phyloP scores from a whole-genome alignment of 306 rosid genomes.

The Lathyrus oleraceus region DNA sequence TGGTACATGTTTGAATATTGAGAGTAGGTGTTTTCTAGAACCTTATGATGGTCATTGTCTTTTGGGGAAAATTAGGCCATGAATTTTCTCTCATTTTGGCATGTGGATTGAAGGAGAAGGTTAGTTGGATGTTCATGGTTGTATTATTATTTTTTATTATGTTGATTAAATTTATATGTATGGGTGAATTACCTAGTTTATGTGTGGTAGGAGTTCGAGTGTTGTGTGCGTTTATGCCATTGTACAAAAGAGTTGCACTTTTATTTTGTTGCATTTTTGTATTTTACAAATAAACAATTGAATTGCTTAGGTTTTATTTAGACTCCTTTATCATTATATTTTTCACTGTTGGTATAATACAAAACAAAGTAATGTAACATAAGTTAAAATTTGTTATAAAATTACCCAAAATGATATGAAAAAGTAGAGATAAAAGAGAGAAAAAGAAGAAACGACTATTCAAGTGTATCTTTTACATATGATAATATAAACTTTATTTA shows the following conservation, averaged over 20 bases:
- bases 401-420: too few species aligned
- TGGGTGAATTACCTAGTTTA: conserved; percentile 2
- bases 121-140: neutral
- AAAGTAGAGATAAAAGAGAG: too few species aligned
- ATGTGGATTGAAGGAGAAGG: conserved; percentile 9
- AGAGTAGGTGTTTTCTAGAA: conserved; percentile 36
- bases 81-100: neutral
- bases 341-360: neutral
- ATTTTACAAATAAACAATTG: neutral
- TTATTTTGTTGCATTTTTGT: neutral
- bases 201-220: neutral
- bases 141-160: neutral
- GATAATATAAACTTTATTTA: too few species aligned
- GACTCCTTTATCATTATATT: neutral
- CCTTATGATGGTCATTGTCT: neutral
- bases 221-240: neutral
- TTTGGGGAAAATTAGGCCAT: neutral
- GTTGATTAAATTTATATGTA: neutral
- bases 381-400: neutral
- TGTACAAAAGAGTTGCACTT: conserved; percentile 20
- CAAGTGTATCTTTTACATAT: too few species aligned
- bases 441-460: too few species aligned
- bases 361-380: neutral
- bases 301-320: neutral
- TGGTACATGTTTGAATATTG: conserved; percentile 28